Evolutionary conservation across 1,284 basidiomycete species (phyloP).

Genomic region (Puccinia horiana): DNA sequence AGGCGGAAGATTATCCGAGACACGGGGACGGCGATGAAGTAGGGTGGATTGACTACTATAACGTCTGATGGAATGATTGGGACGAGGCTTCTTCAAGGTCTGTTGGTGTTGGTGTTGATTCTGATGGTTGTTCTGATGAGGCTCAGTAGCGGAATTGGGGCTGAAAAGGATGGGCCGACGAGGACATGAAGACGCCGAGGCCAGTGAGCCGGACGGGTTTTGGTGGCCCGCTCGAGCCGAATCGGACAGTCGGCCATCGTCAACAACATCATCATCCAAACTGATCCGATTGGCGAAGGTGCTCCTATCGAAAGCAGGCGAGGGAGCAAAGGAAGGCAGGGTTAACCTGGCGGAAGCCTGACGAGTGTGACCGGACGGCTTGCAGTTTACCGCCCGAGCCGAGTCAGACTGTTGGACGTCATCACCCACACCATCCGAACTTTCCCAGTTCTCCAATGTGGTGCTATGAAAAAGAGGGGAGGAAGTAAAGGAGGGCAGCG

Average conservation of each 20-base stretch:
- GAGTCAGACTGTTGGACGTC: neutral
- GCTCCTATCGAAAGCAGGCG: neutral
- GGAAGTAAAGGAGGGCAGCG: neutral
- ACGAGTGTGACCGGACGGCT: constrained; percentile 5
- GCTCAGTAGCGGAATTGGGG: neutral
- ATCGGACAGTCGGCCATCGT: neutral
- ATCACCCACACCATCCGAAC: constrained; percentile 2
- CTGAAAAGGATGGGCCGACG: neutral
- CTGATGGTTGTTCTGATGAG: neutral
- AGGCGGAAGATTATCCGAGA: neutral
- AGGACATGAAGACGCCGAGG: neutral
- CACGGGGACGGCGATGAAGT: neutral
- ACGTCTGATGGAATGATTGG: constrained; percentile 5
- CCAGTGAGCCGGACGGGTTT: neutral
- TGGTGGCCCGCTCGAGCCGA: neutral
- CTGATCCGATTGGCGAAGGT: neutral
- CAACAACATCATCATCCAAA: neutral
- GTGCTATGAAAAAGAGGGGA: neutral
- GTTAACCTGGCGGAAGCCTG: neutral
- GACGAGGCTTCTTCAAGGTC: neutral
- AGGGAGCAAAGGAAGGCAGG: neutral
- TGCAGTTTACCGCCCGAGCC: neutral
- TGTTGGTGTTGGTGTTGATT: neutral
- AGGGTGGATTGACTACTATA: neutral
- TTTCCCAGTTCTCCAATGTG: neutral